These are phyloP conservation scores for Gaeumannomyces tritici DNA, from an alignment of 2,329 filamentous ascomycete genomes.

Conservation along the genomic window DNA sequence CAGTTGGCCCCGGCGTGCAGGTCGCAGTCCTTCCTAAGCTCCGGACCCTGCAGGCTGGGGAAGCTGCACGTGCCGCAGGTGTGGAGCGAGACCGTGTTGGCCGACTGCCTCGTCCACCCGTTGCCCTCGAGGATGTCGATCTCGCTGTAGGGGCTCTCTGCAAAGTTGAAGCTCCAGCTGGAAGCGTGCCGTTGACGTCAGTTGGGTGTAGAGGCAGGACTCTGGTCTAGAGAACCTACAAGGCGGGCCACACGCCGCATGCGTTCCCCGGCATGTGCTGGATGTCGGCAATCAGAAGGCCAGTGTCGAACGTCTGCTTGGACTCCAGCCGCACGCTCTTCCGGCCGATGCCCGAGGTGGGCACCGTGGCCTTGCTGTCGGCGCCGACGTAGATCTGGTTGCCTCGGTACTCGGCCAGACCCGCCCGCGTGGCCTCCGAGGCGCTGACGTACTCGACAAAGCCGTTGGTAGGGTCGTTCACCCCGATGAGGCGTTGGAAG, in stretches of 20 bases:
- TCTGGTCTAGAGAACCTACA: slow-evolving; percentile 16
- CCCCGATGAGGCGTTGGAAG: background rate
- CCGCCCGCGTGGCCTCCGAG: slow-evolving; percentile 23
- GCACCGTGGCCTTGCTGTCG: slow-evolving; percentile 23
- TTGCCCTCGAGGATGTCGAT: slow-evolving; percentile 47
- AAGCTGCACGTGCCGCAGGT: slow-evolving; percentile 36
- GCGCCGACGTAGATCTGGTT: slow-evolving; percentile 32
- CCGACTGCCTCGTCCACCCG: slow-evolving; percentile 23
- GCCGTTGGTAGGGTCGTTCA: slow-evolving; percentile 10
- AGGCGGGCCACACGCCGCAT: slow-evolving; percentile 41
- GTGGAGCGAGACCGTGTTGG: slow-evolving; percentile 38
- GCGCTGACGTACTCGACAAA: slow-evolving; percentile 25
- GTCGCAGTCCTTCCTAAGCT: slow-evolving; percentile 10
- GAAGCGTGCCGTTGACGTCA: background rate
- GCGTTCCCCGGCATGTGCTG: slow-evolving; percentile 37
- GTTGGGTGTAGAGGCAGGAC: background rate
- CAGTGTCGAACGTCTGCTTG: slow-evolving; percentile 33
- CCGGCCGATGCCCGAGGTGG: slow-evolving; percentile 23
- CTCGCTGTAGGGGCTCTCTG: slow-evolving; percentile 39
- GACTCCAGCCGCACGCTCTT: slow-evolving; percentile 35
- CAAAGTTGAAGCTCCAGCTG: slow-evolving; percentile 17
- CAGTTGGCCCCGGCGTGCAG: slow-evolving; percentile 9
- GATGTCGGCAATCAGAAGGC: slow-evolving; percentile 37
- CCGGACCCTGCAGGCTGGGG: slow-evolving; percentile 10
- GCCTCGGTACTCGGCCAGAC: slow-evolving; percentile 26